Base-by-base conservation (phyloP, 345 rosid genomes). In the Boechera stricta region DNA sequence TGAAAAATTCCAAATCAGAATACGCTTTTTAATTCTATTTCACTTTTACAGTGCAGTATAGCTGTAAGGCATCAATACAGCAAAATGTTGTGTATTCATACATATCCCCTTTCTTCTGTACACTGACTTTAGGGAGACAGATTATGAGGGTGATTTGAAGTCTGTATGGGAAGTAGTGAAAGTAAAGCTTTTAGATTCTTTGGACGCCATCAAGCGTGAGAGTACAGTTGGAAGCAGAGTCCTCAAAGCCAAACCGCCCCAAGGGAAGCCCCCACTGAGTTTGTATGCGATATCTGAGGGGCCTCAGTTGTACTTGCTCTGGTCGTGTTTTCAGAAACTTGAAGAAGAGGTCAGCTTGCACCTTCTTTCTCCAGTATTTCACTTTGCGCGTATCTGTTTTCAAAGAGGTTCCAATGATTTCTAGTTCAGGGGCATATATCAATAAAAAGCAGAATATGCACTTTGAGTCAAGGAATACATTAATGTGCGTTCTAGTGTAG, bases 301-400 rank as follows among this genome's bases (percentile, higher is more conserved):
- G 51, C 91, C 97, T 1, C 86, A 86, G 74, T 55, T 92, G 67
- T 80, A 87, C 56, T 79, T 94, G 77, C 92, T 94, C 62, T 88
- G 87, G 92, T 84, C 92, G 69, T 89, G 87, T 75, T 82, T 90
- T 75, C 83, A 75, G 70, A 85, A 85, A 63, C 92, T 94, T 58
- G 86, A 92, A 84, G 82, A 90, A 81, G 91, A 92, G 95, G 97
- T 81, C 84, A 77, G 93, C 80, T 74, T 82, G 68, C 75, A 72
- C 75, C 71, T 72, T 56, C 80, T 75, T 77, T 72, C 71, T 70
- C 10, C 59, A 61, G 32, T 32, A 58, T 28, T 32, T 79, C 72
- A 33, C 11, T 12, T 21, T 65, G 5, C n/a, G 11, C 61, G 39
- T 52, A 45, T 52, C 18, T 67, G 15, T 53, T 69, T 60, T 45